phyloP scores from a whole-genome alignment of 257 asterid species.

The Solanum okadae region DNA sequence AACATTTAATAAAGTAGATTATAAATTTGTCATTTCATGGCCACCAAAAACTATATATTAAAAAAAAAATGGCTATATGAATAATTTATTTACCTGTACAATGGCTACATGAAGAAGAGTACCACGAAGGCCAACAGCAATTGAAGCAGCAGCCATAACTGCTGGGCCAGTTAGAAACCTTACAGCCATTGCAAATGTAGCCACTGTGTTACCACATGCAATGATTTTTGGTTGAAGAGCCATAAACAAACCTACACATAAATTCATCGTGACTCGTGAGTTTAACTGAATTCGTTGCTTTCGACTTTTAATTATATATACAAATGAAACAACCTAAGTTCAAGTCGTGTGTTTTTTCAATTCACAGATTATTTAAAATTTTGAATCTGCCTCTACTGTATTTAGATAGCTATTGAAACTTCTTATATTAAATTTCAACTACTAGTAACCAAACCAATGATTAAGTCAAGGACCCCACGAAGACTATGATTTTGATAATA shows the following conservation, averaged over 20 bases:
- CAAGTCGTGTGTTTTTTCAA: neutral
- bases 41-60: neutral
- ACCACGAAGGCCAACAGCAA: conserved; percentile 91
- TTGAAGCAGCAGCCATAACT: conserved; percentile 94
- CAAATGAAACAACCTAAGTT: neutral
- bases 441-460: neutral
- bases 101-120: conserved; percentile 86
- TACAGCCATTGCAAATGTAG: conserved; percentile 90
- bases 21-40: neutral
- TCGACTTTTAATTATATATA: neutral
- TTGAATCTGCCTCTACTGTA: rapidly evolving
- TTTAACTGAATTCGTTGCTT: neutral
- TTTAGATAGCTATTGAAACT: neutral
- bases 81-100: conserved; percentile 53
- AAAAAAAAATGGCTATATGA: neutral
- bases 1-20: neutral
- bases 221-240: conserved; percentile 95
- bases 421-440: neutral
- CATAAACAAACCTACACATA: conserved; percentile 79
- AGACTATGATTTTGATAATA: conserved; percentile 12
- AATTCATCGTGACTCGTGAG: neutral
- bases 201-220: conserved; percentile 96
- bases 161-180: conserved; percentile 97
- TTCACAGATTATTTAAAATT: neutral
- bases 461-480: conserved; percentile 16